Evolutionary conservation across 2,329 filamentous ascomycete species (phyloP).

Genomic region (Epichloe coenophiala): DNA sequence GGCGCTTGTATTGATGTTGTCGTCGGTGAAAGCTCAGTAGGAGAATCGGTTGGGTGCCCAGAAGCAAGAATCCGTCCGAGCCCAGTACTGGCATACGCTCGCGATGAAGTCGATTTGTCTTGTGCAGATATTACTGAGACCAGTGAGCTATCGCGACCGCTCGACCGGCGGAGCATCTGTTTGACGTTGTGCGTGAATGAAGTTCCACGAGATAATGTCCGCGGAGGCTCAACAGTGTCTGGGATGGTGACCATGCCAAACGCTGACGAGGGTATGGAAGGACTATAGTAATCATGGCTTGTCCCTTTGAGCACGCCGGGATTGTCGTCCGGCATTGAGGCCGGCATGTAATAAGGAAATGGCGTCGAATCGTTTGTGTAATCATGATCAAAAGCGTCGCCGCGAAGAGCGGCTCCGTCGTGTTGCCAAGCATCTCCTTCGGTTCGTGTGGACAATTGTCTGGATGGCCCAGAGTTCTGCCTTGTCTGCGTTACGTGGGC

Average conservation of each 20-base stretch:
- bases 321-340: conserved; percentile 15
- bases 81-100: not conserved
- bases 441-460: not conserved
- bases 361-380: conserved; percentile 3
- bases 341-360: conserved; percentile 13
- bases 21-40: conserved; percentile 14
- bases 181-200: conserved; percentile 24
- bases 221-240: conserved; percentile 3
- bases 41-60: conserved; percentile 16
- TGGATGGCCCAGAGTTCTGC: not conserved
- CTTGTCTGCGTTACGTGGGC: not conserved
- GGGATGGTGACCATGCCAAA: conserved; percentile 24
- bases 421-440: not conserved
- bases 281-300: conserved; percentile 29
- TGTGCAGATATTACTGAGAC: conserved; percentile 9
- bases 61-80: conserved; percentile 4
- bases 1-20: conserved; percentile 3
- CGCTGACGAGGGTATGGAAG: conserved; percentile 25
- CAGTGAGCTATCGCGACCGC: conserved; percentile 17
- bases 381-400: conserved; percentile 4
- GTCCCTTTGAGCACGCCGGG: conserved; percentile 21
- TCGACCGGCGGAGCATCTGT: conserved; percentile 22
- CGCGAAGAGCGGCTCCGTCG: not conserved
- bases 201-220: conserved; percentile 18
- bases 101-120: conserved; percentile 3